Evolutionary conservation across 495 filamentous ascomycete species (phyloP).

Genomic region (Neurospora sp.): DNA sequence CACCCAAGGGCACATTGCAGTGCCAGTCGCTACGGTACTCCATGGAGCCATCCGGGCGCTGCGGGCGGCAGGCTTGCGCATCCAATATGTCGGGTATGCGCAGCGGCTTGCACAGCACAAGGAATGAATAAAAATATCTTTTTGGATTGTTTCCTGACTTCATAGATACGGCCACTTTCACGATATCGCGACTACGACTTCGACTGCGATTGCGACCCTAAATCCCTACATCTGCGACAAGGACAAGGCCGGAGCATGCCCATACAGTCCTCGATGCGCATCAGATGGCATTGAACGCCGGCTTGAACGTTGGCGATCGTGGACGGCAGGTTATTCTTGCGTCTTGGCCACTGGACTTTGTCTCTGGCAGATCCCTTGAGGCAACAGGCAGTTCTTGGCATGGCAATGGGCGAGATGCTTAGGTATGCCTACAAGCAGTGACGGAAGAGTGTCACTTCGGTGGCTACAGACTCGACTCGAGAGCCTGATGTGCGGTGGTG

Average conservation of each 20-base stretch:
- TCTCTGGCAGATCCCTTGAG: neutral
- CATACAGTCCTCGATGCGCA: neutral
- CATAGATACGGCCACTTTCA: constrained; percentile 1
- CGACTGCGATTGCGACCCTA: neutral
- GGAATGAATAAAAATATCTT: constrained; percentile 25
- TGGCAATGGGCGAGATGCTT: neutral
- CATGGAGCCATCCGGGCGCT: constrained; percentile 2
- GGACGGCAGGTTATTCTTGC: neutral
- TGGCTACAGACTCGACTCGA: neutral
- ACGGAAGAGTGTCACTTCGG: constrained; percentile 4
- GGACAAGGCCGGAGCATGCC: neutral
- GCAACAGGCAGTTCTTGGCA: neutral
- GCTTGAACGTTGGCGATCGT: neutral
- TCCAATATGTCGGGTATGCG: constrained; percentile 18
- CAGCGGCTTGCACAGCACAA: constrained; percentile 20
- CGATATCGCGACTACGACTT: constrained; percentile 5
- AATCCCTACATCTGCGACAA: neutral
- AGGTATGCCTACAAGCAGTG: neutral
- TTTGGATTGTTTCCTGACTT: neutral
- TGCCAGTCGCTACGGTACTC: neutral
- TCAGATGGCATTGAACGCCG: neutral
- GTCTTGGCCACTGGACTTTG: neutral
- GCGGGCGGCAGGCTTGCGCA: constrained; percentile 12
- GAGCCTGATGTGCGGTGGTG: neutral
- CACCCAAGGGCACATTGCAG: constrained; percentile 7